Evolutionary conservation across 345 rosid species (phyloP).

Genomic region (Microcos paniculata): DNA sequence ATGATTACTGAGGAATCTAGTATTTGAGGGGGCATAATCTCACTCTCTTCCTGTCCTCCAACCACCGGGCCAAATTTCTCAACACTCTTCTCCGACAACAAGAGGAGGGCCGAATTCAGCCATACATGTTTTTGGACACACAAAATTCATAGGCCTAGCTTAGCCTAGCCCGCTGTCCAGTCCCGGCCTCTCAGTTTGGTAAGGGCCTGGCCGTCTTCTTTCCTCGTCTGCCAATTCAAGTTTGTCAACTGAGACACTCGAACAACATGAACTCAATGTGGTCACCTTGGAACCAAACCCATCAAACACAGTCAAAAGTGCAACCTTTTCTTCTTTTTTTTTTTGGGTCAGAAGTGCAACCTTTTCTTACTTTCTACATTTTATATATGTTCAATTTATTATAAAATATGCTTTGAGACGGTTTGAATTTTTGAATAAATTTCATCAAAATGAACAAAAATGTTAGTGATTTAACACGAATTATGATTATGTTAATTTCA

Average conservation of each 20-base stretch:
- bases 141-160: not conserved
- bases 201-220: not conserved
- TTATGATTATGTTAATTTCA: too few species aligned
- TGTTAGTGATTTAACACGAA: too few species aligned
- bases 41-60: slow-evolving; percentile 24
- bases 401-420: too few species aligned
- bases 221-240: not conserved
- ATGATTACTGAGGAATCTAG: slow-evolving; percentile 31
- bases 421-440: too few species aligned
- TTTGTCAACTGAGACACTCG: not conserved
- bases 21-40: slow-evolving; percentile 9
- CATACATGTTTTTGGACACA: not conserved
- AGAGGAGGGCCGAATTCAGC: not conserved
- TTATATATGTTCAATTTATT: too few species aligned
- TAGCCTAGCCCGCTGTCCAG: not conserved
- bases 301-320: too few species aligned
- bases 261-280: not conserved
- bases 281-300: too few species aligned
- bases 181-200: not conserved
- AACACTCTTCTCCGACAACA: not conserved
- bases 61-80: slow-evolving; percentile 30
- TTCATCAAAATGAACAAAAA: too few species aligned
- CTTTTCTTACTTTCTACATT: too few species aligned
- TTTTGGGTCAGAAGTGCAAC: too few species aligned
- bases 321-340: too few species aligned